Conservation (phyloP, 495 filamentous ascomycete genomes). For the Penicillium manginii region DNA sequence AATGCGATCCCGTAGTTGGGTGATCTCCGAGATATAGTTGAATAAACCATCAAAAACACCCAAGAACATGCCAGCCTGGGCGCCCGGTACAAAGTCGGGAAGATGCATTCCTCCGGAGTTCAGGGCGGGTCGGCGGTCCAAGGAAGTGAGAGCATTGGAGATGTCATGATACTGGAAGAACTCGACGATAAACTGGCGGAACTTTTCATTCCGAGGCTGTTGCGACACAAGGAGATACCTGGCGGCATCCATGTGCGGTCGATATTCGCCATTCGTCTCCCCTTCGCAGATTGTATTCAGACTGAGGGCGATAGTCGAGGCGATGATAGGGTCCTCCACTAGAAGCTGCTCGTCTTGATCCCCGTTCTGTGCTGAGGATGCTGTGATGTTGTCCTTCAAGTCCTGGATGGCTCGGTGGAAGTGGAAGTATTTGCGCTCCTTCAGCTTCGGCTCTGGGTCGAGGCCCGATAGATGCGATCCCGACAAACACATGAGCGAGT, state of each 20-base stretch:
- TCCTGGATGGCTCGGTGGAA: constrained; percentile 52
- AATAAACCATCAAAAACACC: constrained; percentile 90
- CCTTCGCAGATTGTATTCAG: constrained; percentile 81
- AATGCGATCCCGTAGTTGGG: constrained; percentile 76
- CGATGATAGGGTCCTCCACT: constrained; percentile 62
- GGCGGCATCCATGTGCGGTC: constrained; percentile 79
- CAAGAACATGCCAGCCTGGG: constrained; percentile 71
- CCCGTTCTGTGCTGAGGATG: constrained; percentile 29
- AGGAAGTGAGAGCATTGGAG: constrained; percentile 76
- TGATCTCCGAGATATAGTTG: constrained; percentile 78
- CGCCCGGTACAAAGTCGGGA: constrained; percentile 73
- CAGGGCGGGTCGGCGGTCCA: constrained; percentile 57
- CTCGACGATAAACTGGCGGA: constrained; percentile 82
- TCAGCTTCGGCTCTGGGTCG: constrained; percentile 47
- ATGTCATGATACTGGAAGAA: constrained; percentile 93
- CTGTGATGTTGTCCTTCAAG: constrained; percentile 49
- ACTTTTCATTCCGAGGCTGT: constrained; percentile 64
- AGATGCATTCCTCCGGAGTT: constrained; percentile 65
- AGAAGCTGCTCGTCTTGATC: constrained; percentile 42
- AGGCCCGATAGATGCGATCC: constrained; percentile 72
- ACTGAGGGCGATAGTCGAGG: constrained; percentile 83
- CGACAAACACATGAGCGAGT: constrained; percentile 85
- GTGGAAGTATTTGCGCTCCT: constrained; percentile 52
- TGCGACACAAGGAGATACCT: constrained; percentile 66
- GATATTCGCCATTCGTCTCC: constrained; percentile 75